Percentiles rank a stretch among this genome's conserved stretches.
Evolutionary conservation across 768 basidiomycete species (phyloP).

Genomic region (Termitomyces sp.): DNA sequence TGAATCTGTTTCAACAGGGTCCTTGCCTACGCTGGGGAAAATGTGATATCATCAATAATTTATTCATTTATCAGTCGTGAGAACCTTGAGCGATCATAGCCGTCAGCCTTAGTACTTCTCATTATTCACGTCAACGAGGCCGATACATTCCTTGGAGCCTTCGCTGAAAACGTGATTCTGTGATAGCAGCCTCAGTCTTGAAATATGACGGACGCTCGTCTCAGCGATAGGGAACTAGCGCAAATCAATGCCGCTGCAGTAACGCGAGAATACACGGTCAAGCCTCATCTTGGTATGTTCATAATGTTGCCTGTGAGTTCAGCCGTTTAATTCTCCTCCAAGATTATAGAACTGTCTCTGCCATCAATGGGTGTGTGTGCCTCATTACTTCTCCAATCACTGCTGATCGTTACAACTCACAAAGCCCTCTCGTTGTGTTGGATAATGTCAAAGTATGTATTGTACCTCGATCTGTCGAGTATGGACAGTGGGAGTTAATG

Average conservation of each 20-base stretch:
- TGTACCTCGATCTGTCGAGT: constrained; percentile 7
- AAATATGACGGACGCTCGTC: constrained; percentile 51
- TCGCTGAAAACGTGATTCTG: neutral
- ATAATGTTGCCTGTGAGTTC: constrained; percentile 10
- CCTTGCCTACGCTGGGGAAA: neutral
- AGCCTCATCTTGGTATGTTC: constrained; percentile 83
- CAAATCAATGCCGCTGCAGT: constrained; percentile 87
- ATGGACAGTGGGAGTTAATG: constrained; percentile 4
- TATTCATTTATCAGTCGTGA: constrained; percentile 11
- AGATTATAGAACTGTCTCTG: constrained; percentile 97
- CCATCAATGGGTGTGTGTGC: constrained; percentile 80
- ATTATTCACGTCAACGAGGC: neutral
- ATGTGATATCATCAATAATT: neutral
- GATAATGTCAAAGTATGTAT: constrained; percentile 92
- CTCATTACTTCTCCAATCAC: constrained; percentile 3
- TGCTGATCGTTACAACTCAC: constrained; percentile 7
- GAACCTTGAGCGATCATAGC: constrained; percentile 6
- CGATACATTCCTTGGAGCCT: neutral
- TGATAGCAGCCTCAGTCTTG: neutral
- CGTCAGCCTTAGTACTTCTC: neutral
- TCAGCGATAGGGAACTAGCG: constrained; percentile 72
- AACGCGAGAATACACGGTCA: constrained; percentile 82
- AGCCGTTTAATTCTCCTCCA: constrained; percentile 29
- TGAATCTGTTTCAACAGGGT: neutral
- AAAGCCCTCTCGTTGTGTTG: constrained; percentile 89